phyloP scores from a whole-genome alignment of 2,329 filamentous ascomycete species.

The Aureobasidium sp. region DNA sequence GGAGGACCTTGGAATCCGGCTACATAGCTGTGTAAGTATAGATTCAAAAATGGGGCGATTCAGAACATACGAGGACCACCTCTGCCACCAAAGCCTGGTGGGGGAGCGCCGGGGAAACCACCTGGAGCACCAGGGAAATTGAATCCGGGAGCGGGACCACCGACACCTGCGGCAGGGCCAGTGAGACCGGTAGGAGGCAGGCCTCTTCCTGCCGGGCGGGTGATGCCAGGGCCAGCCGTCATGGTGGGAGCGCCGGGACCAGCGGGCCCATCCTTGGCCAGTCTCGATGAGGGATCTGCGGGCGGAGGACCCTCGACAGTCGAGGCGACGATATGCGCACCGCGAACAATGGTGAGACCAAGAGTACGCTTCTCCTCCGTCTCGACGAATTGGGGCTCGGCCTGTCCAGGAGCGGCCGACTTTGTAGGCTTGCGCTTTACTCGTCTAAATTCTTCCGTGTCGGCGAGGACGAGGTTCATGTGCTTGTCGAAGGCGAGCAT shows the following conservation, averaged over 20 bases:
- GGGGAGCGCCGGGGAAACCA: conserved; percentile 43
- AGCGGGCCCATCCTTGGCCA: conserved; percentile 59
- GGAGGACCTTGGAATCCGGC: conserved; percentile 20
- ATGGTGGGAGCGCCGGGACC: conserved; percentile 60
- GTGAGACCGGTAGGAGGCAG: conserved; percentile 68
- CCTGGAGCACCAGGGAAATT: conserved; percentile 42
- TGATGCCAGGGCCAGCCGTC: conserved; percentile 78
- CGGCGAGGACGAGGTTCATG: conserved; percentile 98
- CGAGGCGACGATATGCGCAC: conserved; percentile 87
- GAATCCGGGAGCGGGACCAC: conserved; percentile 61
- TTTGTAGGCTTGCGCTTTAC: conserved; percentile 80
- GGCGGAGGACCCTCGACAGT: conserved; percentile 95
- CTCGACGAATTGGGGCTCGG: conserved; percentile 63
- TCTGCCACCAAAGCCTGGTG: conserved; percentile 27
- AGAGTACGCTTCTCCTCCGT: conserved; percentile 97
- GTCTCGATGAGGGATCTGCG: conserved; percentile 81
- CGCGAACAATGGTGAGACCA: conserved; percentile 87
- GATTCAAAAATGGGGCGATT: conserved; percentile 12
- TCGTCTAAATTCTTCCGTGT: conserved; percentile 95
- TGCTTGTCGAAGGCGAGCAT: conserved; percentile 99
- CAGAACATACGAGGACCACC: conserved; percentile 29
- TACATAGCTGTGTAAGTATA: not conserved
- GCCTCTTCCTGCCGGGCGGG: conserved; percentile 84
- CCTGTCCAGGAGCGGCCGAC: conserved; percentile 56
- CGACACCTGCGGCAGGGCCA: conserved; percentile 83